Conservation (phyloP, 257 asterid species). For the Solanum neorickii region DNA sequence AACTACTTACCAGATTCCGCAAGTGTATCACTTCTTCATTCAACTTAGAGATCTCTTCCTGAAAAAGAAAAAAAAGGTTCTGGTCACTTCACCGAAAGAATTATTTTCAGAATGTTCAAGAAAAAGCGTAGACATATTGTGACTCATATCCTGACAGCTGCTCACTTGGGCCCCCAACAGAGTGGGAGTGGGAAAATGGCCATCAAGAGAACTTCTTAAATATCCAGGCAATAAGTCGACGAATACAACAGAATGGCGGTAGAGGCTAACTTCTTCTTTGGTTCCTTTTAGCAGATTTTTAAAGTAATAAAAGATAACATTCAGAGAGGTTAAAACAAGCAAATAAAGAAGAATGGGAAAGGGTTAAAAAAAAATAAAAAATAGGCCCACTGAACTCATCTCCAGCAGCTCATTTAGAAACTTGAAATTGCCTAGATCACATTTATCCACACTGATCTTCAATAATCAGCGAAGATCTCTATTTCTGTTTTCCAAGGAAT, state of each 20-base stretch:
- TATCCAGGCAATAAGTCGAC: background rate
- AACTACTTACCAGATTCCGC: conserved; percentile 39
- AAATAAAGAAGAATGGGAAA: background rate
- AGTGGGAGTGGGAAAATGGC: background rate
- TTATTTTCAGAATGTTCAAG: background rate
- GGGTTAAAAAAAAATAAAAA: background rate
- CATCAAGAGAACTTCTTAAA: background rate
- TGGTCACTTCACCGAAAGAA: background rate
- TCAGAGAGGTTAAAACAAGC: background rate
- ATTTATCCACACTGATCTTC: background rate
- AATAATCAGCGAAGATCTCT: background rate
- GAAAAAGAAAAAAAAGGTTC: conserved; percentile 2
- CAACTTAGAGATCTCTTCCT: conserved; percentile 80
- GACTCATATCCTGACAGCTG: background rate
- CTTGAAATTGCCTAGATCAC: background rate
- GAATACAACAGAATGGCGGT: background rate
- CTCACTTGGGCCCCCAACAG: background rate
- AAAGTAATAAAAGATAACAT: background rate
- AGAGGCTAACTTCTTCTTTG: background rate
- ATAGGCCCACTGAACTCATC: background rate
- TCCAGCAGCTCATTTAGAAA: background rate
- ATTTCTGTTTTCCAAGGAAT: background rate
- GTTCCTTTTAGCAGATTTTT: background rate
- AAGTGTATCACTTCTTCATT: conserved; percentile 45
- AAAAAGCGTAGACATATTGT: background rate